Conservation (phyloP, 768 basidiomycete genomes). For the Panaeolus cyanescens region DNA sequence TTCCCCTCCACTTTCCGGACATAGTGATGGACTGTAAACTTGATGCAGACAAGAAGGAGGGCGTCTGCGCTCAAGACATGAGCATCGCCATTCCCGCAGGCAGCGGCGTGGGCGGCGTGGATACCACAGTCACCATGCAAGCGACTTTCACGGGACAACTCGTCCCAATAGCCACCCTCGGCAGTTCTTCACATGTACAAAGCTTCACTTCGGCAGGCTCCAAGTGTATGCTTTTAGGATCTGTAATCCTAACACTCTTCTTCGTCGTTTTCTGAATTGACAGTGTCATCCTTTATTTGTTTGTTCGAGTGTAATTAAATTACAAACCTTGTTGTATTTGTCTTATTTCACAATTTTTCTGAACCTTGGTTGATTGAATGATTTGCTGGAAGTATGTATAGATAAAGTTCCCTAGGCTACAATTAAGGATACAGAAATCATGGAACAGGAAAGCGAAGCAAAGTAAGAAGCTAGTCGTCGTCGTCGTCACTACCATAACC, state of each 20-base stretch:
- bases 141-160: neutral
- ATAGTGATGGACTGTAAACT: neutral
- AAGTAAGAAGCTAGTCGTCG: constrained; percentile 25
- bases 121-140: neutral
- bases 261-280: too few species aligned
- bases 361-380: neutral
- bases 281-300: too few species aligned
- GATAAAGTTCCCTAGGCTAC: neutral
- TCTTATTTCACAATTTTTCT: too few species aligned
- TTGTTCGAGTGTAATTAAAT: too few species aligned
- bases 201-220: neutral
- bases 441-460: constrained; percentile 13
- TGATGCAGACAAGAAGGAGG: neutral
- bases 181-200: neutral
- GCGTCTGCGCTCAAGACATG: neutral
- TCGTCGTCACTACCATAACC: constrained; percentile 82
- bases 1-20: neutral
- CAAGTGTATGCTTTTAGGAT: neutral
- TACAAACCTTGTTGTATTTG: too few species aligned
- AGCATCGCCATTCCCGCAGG: neutral
- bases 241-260: too few species aligned
- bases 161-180: neutral
- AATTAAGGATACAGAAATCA: neutral
- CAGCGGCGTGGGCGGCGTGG: neutral
- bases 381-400: too few species aligned